Base-by-base conservation (phyloP, 768 basidiomycete genomes). In the Leucocoprinus birnbaumii region DNA sequence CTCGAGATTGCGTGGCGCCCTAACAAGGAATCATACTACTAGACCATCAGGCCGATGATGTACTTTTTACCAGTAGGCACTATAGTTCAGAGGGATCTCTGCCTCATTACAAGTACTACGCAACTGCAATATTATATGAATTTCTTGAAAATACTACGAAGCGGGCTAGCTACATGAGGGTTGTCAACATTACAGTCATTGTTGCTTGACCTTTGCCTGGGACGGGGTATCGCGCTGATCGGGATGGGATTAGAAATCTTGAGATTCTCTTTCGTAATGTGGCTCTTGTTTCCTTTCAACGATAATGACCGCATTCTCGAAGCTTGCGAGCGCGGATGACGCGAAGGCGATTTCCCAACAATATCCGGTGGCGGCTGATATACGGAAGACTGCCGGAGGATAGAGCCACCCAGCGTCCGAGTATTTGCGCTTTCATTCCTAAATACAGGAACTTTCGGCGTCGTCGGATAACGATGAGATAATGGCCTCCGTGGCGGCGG, bases 21-120 rank as follows among this genome's bases (percentile, higher is more conserved):
- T 77, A 80, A 82, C 77, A 78, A 80, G 77, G 80, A 80, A 80
- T 82, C 80, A 80, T 81, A 78, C 80, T 76, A 80, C 80, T 80
- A 81, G 79, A 55, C 54, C 54, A 55, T 55, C 54, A 55, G 54
- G 54, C 54, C 54, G 13, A n/a, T n/a, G n/a, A n/a, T n/a, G 3
- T 24, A 37, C 10, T 42, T 31, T 19, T 26, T 18, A 10, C n/a
- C 34, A 8, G 35, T 37, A 37, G 16, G n/a, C n/a, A 8, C 35
- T 37, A 16, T 37, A 37, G 35, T 16, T 37, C 16, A 42, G n/a
- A 5, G 1, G n/a, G 2, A 42, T 5, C 22, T n/a, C 24, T 13
- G 9, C 24, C 24, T n/a, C 11, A 14, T 9, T 3, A 45, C 19
- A 22, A 38, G 21, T 26, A 51, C 8, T 2, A 24, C 11, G 14